Evolutionary conservation across 352 stramenopile genomes (phyloP), one percentile per base, ranked within the genome.

Genomic region (Peronospora farinosa): DNA sequence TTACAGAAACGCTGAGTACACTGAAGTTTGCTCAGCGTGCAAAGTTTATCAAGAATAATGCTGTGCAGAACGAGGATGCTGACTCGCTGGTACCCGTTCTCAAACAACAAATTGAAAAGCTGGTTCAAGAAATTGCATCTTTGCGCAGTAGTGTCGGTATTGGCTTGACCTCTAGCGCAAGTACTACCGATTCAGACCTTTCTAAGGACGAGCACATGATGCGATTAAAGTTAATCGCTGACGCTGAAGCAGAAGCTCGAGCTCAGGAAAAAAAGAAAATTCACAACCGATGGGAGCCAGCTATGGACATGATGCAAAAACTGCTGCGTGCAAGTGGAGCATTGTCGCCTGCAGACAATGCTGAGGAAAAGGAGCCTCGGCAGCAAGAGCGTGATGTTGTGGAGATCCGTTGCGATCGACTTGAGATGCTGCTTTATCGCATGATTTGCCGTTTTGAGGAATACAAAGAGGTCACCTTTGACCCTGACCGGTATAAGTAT

Each of bases 11-110:
- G 25, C 23, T 96, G 3, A 92, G 82, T 13, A 94, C 86, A 10
- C 57, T 96, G 11, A 88, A 91, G 48, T 96, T 95, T 59, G 84
- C 83, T 9, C 78, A 93, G 31, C 79, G 86, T 9, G 86, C 84
- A 13, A 95, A 92, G 56, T 92, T 79, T 47, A 93, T 95, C 57
- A 91, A 95, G 56, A 94, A 90, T 63, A 88, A 88, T 23, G 80
- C 80, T 7, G 67, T 90, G n/a, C 75, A 90, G 57, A 92, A 92
- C 45, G 74, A 94, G 40, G 83, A 94, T 49, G 72, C 78, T 0
- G 78, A 92, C 42, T 74, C 77, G 5, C 68, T 88, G 13, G 69
- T 92, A 10, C 78, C 81, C 1, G 51, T 88, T 10, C 60, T 92
- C 0, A 88, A 90, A 31, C 63, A 78, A 23, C 77, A 89, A 47